Evolutionary conservation across 306 rosid genomes (phyloP), one percentile per base, ranked within the genome.

Genomic region (Lathyrus tuberosus): DNA sequence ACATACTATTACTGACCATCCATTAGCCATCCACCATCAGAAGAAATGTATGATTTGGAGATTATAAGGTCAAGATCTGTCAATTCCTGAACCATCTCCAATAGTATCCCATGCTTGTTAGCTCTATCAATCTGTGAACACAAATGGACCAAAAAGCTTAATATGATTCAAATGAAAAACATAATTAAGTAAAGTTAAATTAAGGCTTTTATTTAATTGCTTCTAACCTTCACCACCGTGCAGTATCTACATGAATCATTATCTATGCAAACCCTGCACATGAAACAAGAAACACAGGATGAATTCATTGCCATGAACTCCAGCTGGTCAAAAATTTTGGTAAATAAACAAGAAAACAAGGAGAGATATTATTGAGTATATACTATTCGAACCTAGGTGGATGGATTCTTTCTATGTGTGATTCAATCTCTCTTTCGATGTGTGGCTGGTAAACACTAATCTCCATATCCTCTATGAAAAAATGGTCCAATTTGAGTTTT

Each of bases 21-120:
- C 97, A 91, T 87, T 82, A 91, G 87, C 94, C 91, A 91, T 78
- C 96, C 95, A 0, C 97, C 96, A 65, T 89, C 95, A 26, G 94
- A 88, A 69, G 94, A 91, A 65, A 91, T 80, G 67, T 91, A 87
- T 47, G 96, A 96, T 72, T 91, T 91, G 30, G 94, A 84, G 71
- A 91, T 89, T 69, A 80, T 81, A 84, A 91, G 78, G 77, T 89
- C 95, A 62, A 91, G 87, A 73, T 91, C 96, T 15, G 91, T 82
- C 73, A 87, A 31, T 0, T 20, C 41, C 12, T 59, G 64, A 3
- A 59, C 41, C 42, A 59, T 33, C 41, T 59, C 64, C 24, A 59
- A 13, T 6, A 31, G 22, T n/a, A 59, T 30, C 41, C 42, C 64
- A 31, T 28, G 64, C 30, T 59, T 59, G 64, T 59, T 59, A 6